phyloP scores from a whole-genome alignment of 176 grass and related monocot genomes.

The Echinochloa phyllopogon region DNA sequence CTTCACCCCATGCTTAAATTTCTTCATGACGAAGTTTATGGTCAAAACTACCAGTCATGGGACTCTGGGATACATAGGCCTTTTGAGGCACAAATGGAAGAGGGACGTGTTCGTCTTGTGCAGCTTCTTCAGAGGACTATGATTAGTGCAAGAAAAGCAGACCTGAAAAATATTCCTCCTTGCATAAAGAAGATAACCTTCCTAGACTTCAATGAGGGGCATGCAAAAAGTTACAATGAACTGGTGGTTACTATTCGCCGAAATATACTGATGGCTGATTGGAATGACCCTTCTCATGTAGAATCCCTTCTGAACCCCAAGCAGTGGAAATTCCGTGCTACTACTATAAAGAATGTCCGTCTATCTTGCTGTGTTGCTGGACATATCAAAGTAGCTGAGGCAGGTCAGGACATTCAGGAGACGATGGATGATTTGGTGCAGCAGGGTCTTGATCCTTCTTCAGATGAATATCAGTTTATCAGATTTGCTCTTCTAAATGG shows the following conservation, averaged over 20 bases:
- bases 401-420: constrained; percentile 95
- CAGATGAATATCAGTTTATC: constrained; percentile 74
- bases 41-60: constrained; percentile 86
- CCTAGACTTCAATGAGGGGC: constrained; percentile 81
- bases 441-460: constrained; percentile 81
- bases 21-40: constrained; percentile 92
- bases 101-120: constrained; percentile 67
- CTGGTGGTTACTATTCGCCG: constrained; percentile 80
- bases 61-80: constrained; percentile 78
- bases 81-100: constrained; percentile 87
- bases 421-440: constrained; percentile 84
- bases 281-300: constrained; percentile 98
- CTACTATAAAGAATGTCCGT: constrained; percentile 89
- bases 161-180: constrained; percentile 87
- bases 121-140: constrained; percentile 82
- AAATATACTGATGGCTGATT: constrained; percentile 98
- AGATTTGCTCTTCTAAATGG: constrained; percentile 83
- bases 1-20: constrained; percentile 96
- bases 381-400: constrained; percentile 91
- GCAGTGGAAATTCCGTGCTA: constrained; percentile 93
- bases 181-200: constrained; percentile 85
- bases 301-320: constrained; percentile 97
- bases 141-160: constrained; percentile 97
- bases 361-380: constrained; percentile 95
- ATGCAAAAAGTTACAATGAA: constrained; percentile 96